Evolutionary conservation across 2,329 filamentous ascomycete genomes (phyloP).

Genomic region (Paraphaeosphaeria sporulosa): DNA sequence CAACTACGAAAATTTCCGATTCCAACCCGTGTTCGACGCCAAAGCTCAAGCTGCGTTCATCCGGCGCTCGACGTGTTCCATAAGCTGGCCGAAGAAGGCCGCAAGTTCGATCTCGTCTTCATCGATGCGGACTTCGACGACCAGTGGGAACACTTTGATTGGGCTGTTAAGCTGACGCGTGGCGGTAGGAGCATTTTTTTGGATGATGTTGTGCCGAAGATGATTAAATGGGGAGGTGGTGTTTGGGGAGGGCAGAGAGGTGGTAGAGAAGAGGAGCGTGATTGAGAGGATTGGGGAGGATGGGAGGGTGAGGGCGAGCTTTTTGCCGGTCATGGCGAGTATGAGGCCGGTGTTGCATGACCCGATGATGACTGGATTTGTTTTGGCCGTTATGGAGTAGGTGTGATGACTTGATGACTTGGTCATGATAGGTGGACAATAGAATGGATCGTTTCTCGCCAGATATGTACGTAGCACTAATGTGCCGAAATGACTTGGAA

Average conservation of each 20-base stretch:
- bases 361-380: constrained; percentile 48
- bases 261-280: constrained; percentile 33
- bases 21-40: constrained; percentile 26
- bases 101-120: constrained; percentile 57
- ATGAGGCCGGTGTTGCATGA: not conserved
- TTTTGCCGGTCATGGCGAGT: constrained; percentile 50
- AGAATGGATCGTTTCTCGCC: too few species aligned
- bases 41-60: constrained; percentile 22
- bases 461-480: too few species aligned
- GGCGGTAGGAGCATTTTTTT: constrained; percentile 51
- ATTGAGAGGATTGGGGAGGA: constrained; percentile 48
- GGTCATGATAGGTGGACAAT: too few species aligned
- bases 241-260: not conserved
- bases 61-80: constrained; percentile 46
- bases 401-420: not conserved
- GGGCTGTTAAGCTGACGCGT: constrained; percentile 49
- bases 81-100: constrained; percentile 48
- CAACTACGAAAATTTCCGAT: constrained; percentile 23
- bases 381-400: constrained; percentile 43
- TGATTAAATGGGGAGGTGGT: constrained; percentile 35
- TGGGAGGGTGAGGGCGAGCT: constrained; percentile 46
- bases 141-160: constrained; percentile 56
- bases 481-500: too few species aligned
- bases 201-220: constrained; percentile 55
- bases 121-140: constrained; percentile 58